Percentiles rank a stretch among this genome's conserved stretches.
Evolutionary conservation across 2,329 filamentous ascomycete species (phyloP).

Genomic region (Apiospora phragmitis): DNA sequence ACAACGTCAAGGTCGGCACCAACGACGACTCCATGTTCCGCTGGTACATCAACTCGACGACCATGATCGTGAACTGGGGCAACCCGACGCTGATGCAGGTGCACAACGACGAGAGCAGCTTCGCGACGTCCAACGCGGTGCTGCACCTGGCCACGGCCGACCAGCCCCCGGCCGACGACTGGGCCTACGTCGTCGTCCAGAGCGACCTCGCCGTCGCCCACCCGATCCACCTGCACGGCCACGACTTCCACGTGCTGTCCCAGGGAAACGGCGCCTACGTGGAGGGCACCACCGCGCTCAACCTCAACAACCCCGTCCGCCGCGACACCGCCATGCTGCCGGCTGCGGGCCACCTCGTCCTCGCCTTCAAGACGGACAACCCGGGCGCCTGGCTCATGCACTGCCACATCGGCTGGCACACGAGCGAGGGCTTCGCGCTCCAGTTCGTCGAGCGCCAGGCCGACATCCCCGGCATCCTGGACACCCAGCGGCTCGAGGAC

Average conservation of each 20-base stretch:
- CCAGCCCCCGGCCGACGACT: constrained; percentile 34
- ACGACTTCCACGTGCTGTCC: constrained; percentile 43
- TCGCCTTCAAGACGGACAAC: constrained; percentile 54
- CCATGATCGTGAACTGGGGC: constrained; percentile 48
- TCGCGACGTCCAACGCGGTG: constrained; percentile 29
- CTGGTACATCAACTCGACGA: constrained; percentile 50
- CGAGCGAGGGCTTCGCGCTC: constrained; percentile 49
- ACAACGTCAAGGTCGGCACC: constrained; percentile 18
- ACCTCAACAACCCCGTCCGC: constrained; percentile 45
- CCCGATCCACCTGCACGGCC: constrained; percentile 34
- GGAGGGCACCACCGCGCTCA: constrained; percentile 29
- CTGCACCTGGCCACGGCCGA: constrained; percentile 28
- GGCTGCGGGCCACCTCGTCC: constrained; percentile 45
- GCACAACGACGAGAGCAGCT: constrained; percentile 24
- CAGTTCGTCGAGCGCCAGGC: constrained; percentile 47
- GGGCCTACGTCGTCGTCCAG: constrained; percentile 38
- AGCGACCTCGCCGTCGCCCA: constrained; percentile 19
- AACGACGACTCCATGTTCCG: constrained; percentile 37
- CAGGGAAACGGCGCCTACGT: constrained; percentile 30
- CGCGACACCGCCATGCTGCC: constrained; percentile 51
- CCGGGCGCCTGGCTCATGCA: constrained; percentile 50
- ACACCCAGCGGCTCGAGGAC: background rate
- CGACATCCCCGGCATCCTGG: constrained; percentile 18
- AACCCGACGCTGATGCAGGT: constrained; percentile 45
- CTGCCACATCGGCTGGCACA: constrained; percentile 49